Conservation (phyloP, 345 rosid genomes). For the Hevea brasiliensis region DNA sequence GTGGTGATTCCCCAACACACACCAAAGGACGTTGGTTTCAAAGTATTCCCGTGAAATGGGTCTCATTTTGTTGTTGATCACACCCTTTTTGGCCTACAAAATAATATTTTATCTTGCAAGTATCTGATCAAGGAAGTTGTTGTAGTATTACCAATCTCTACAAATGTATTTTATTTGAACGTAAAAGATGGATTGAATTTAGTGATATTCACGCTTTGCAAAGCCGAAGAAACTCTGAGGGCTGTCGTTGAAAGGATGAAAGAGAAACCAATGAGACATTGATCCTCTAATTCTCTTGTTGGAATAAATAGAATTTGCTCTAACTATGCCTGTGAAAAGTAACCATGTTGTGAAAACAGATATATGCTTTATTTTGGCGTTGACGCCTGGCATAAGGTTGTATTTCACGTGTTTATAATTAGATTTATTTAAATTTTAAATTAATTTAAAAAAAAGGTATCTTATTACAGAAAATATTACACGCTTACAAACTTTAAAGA, state of each 20-base stretch:
- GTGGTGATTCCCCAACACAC: too few species aligned
- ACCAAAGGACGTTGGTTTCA: conserved; percentile 80
- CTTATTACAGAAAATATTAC: too few species aligned
- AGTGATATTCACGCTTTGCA: conserved; percentile 94
- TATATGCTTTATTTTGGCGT: too few species aligned
- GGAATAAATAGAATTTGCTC: too few species aligned
- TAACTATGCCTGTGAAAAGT: too few species aligned
- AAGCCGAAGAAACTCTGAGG: conserved; percentile 85
- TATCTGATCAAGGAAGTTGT: conserved; percentile 91
- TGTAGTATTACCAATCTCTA: conserved; percentile 90
- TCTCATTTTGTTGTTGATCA: conserved; percentile 86
- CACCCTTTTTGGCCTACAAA: conserved; percentile 70
- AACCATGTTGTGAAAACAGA: too few species aligned
- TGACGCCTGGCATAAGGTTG: too few species aligned
- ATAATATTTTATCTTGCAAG: conserved; percentile 83
- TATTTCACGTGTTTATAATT: too few species aligned
- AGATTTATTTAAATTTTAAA: too few species aligned
- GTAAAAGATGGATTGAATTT: conserved; percentile 91
- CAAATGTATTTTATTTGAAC: conserved; percentile 84
- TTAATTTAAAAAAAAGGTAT: too few species aligned
- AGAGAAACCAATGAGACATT: conserved; percentile 61
- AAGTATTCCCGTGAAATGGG: conserved; percentile 87
- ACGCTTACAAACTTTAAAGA: too few species aligned
- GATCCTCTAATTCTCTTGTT: conserved; percentile 10
- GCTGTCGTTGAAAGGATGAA: conserved; percentile 86